phyloP scores from a whole-genome alignment of 129 eudicot species.

The Artemisia tridentata region DNA sequence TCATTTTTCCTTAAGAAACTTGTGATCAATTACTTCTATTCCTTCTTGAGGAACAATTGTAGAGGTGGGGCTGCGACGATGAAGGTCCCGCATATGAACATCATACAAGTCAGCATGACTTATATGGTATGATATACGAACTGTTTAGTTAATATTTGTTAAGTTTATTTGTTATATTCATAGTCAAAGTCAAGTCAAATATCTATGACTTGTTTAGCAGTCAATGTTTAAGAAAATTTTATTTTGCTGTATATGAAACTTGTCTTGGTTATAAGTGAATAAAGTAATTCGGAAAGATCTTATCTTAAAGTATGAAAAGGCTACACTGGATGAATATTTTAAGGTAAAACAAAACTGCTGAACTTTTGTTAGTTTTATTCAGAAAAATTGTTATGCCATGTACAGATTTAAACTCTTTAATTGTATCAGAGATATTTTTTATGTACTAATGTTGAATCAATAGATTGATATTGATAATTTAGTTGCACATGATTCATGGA shows the following conservation, averaged over 20 bases:
- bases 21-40: slow-evolving; percentile 71
- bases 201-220: neutral
- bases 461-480: no score
- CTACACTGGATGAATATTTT: no score
- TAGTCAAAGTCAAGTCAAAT: slow-evolving; percentile 1
- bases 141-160: slow-evolving; percentile 1
- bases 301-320: neutral
- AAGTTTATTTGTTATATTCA: neutral
- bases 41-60: slow-evolving; percentile 80
- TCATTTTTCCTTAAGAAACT: slow-evolving; percentile 73
- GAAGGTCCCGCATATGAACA: slow-evolving; percentile 78
- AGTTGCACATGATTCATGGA: no score
- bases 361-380: no score
- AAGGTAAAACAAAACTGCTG: no score
- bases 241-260: neutral
- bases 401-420: no score
- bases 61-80: slow-evolving; percentile 83
- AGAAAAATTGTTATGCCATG: no score
- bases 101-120: slow-evolving; percentile 79
- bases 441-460: no score
- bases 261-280: neutral
- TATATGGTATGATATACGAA: slow-evolving; percentile 58
- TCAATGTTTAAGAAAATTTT: neutral
- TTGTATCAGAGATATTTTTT: no score
- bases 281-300: neutral